Evolutionary conservation across 352 stramenopile species (phyloP).

Genomic region (Pythium angustatum): DNA sequence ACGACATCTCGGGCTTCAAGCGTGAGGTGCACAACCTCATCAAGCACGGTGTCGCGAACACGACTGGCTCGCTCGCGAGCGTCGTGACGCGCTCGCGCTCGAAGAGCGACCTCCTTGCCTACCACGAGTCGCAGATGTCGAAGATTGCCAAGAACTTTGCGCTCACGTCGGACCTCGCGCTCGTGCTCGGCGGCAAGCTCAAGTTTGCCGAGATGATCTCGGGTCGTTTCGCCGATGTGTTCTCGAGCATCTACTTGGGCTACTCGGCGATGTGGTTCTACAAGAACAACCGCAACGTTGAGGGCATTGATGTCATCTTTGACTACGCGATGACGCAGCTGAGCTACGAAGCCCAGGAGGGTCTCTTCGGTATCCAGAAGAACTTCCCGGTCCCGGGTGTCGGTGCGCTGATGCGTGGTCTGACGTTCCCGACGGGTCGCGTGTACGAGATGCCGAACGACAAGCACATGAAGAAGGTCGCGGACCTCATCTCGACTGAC

Average conservation of each 20-base stretch:
- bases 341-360: conserved; percentile 95
- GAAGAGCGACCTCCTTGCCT: conserved; percentile 90
- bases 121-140: conserved; percentile 98
- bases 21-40: conserved; percentile 95
- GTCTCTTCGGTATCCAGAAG: conserved; percentile 93
- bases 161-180: conserved; percentile 93
- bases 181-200: conserved; percentile 96
- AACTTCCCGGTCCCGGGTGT: conserved; percentile 96
- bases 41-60: conserved; percentile 93
- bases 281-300: conserved; percentile 91
- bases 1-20: conserved; percentile 94
- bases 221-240: conserved; percentile 95
- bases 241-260: conserved; percentile 97
- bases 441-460: conserved; percentile 92
- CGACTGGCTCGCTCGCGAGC: conserved; percentile 83
- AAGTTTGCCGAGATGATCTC: conserved; percentile 99
- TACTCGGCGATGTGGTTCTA: conserved; percentile 98
- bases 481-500: conserved; percentile 72
- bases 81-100: conserved; percentile 92
- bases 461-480: conserved; percentile 73
- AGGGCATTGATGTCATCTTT: conserved; percentile 95
- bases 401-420: conserved; percentile 91
- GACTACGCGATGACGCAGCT: conserved; percentile 97
- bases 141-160: conserved; percentile 97
- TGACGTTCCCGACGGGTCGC: conserved; percentile 95